Evolutionary conservation across 176 grass and related monocot species (phyloP).

Genomic region (Hordeum marinum): DNA sequence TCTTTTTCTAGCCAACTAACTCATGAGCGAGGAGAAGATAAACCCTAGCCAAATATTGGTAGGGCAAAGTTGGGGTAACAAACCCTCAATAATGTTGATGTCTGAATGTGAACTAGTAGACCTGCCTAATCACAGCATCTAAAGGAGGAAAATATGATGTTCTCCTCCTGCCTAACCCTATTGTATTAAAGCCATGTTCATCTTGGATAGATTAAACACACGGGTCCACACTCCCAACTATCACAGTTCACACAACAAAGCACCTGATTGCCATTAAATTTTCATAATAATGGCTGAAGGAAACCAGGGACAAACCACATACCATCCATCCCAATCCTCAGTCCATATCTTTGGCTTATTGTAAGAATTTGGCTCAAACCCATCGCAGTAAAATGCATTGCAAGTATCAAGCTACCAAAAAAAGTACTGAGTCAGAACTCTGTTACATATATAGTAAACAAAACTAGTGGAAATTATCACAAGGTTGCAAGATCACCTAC

Average conservation of each 20-base stretch:
- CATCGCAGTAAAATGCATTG: constrained; percentile 97
- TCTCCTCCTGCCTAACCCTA: background rate
- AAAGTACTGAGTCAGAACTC: constrained; percentile 3
- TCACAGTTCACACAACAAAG: constrained; percentile 15
- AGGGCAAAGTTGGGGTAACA: background rate
- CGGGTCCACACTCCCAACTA: background rate
- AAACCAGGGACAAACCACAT: constrained; percentile 23
- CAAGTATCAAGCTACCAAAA: constrained; percentile 73
- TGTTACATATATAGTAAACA: background rate
- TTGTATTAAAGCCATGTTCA: background rate
- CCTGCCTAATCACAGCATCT: background rate
- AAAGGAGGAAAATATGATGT: background rate
- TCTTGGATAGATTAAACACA: background rate
- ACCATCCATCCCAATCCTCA: constrained; percentile 99
- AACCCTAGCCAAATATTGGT: background rate
- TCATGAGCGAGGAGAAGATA: background rate
- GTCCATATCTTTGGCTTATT: constrained; percentile 82
- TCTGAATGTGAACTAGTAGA: background rate
- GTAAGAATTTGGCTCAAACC: constrained; percentile 81
- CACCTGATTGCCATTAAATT: constrained; percentile 1
- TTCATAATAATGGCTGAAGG: background rate
- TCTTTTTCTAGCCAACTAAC: background rate
- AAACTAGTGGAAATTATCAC: constrained; percentile 9
- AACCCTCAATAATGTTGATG: background rate
- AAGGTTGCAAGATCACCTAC: constrained; percentile 41